phyloP scores from a whole-genome alignment of 441 rosid genomes.

The Biscutella auriculata region DNA sequence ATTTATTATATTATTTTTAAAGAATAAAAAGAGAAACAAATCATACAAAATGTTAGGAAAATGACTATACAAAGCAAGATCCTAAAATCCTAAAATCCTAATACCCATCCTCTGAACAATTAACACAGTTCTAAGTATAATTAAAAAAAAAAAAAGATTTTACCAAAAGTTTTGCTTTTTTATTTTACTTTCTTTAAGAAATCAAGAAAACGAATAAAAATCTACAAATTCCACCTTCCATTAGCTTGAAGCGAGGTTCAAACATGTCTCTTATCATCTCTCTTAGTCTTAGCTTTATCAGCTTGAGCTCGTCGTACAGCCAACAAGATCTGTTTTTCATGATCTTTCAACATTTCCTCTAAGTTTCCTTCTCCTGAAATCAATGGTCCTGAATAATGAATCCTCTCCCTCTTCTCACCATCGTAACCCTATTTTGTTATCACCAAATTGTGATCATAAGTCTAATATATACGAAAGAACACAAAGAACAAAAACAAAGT shows the following conservation, averaged over 20 bases:
- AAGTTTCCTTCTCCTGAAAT: slow-evolving; percentile 50
- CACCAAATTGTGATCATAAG: too few relatives aligned
- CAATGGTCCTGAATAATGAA: slow-evolving; percentile 66
- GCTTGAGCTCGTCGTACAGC: slow-evolving; percentile 66
- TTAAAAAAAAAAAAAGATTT: neutral
- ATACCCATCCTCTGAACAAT: slow-evolving; percentile 1
- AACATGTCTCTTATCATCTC: slow-evolving; percentile 23
- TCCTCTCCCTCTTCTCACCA: slow-evolving; percentile 29
- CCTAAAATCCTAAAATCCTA: slow-evolving; percentile 22
- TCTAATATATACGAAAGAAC: too few relatives aligned
- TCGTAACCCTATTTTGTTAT: slow-evolving; percentile 31
- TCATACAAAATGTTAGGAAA: neutral
- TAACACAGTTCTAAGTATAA: slow-evolving; percentile 6
- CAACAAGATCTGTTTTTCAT: slow-evolving; percentile 64
- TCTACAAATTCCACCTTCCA: too few relatives aligned
- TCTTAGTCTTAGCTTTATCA: slow-evolving; percentile 48
- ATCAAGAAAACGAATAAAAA: too few relatives aligned
- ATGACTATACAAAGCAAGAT: slow-evolving; percentile 14
- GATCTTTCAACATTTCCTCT: slow-evolving; percentile 81
- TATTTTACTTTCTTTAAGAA: slow-evolving; percentile 27
- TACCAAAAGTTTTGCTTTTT: neutral
- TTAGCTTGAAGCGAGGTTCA: slow-evolving; percentile 24
- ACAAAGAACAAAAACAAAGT: neutral
- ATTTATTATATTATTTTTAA: slow-evolving; percentile 7
- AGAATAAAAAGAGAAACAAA: neutral